Evolutionary conservation across 2,329 filamentous ascomycete species (phyloP), one percentile per base, ranked within the genome.

Genomic region (Fusarium sp.): DNA sequence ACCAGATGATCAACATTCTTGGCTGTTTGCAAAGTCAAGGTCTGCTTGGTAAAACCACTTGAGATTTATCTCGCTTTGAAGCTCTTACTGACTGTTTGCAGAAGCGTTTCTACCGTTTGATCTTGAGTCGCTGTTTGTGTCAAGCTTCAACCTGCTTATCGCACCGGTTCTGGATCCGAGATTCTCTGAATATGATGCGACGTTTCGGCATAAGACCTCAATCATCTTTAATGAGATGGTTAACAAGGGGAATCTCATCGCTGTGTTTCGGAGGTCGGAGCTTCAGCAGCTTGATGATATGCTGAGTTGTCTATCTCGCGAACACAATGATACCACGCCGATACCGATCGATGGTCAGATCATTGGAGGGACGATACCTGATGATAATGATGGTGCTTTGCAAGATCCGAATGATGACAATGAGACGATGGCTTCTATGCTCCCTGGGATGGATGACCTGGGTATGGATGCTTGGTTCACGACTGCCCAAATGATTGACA

Each of bases 31-130:
- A 83, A 68, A 77, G 78, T 15, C 84, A 87, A 68, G 81, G 81
- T 9, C 78, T 87, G 20, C 77, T 86, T 4, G 84, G 84, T 86
- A 76, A 71, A 71, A 47, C 12, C 8, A 22, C 66, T 42, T 7
- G 56, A 59, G 53, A 47, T 46, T n/a, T 12, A 42, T 57, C 38
- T 57, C 29, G 18, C 10, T 12, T 8, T 6, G 4, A 8, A 1
- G 4, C 32, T 12, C 5, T 24, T 58, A 25, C 59, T 57, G 10
- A 62, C 25, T 0, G 0, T 6, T 30, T 2, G 0, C 16, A 86
- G 84, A 86, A 73, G 83, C 80, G 0, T 86, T 86, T 62, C 79
- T 86, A 0, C 83, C 83, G 0, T 85, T 84, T 53, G 83, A 86
- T 59, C 77, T 85, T 0, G 83, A 86, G 44, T 77, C 82, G 0